Evolutionary conservation across 2,329 filamentous ascomycete species (phyloP).

Genomic region (Beauveria medogensis): DNA sequence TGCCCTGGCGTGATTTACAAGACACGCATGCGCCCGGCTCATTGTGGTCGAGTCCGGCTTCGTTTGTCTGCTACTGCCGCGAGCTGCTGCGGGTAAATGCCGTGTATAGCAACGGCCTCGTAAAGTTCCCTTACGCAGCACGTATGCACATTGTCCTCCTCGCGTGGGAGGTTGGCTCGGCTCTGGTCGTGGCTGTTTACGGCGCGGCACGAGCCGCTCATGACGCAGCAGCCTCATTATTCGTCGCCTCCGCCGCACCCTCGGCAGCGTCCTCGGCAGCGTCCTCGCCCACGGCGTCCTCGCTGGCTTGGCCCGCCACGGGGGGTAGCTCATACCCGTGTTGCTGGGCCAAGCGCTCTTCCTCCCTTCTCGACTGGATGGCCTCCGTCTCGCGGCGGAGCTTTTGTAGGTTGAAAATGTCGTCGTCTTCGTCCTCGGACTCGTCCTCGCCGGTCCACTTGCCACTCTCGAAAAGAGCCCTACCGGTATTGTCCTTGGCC

Average conservation of each 20-base stretch:
- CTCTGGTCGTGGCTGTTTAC: background rate
- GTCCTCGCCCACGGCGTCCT: constrained; percentile 9
- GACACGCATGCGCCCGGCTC: background rate
- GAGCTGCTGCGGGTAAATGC: background rate
- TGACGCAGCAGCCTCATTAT: constrained; percentile 3
- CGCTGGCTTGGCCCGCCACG: background rate
- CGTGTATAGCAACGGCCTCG: background rate
- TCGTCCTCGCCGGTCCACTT: constrained; percentile 72
- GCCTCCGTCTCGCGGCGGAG: constrained; percentile 79
- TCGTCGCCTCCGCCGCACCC: background rate
- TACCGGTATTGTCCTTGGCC: constrained; percentile 91
- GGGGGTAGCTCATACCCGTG: constrained; percentile 19
- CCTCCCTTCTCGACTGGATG: constrained; percentile 65
- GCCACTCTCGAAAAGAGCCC: constrained; percentile 92
- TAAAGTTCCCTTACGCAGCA: background rate
- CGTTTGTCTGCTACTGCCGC: background rate
- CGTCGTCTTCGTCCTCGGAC: constrained; percentile 52
- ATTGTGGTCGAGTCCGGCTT: background rate
- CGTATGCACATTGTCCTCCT: background rate
- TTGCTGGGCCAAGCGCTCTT: constrained; percentile 48
- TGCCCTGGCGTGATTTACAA: background rate
- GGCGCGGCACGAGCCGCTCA: background rate
- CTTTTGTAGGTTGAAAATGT: constrained; percentile 74
- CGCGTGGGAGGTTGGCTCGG: background rate
- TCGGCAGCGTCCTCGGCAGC: background rate